A percentile compares a stretch with the other conserved stretches of the same genome.
These are phyloP conservation scores for Croton setiger DNA, from an alignment of 441 rosid genomes.

Conservation along the genomic window DNA sequence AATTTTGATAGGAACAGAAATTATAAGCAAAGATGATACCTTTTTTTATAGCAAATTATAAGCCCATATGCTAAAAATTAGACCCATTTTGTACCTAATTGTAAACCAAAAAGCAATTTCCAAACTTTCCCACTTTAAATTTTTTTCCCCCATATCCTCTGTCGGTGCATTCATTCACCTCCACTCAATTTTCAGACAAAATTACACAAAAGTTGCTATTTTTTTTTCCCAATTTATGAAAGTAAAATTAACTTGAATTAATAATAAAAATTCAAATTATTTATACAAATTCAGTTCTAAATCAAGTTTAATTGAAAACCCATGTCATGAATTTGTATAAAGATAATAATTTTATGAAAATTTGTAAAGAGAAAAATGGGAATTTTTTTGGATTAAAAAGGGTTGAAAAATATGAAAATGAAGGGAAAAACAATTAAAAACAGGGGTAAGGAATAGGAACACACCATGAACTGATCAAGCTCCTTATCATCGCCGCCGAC, in stretches of 20 bases:
- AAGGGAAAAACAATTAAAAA: neutral
- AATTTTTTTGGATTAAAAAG: neutral
- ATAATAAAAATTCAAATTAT: neutral
- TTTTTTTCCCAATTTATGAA: neutral
- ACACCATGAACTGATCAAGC: conserved; percentile 98
- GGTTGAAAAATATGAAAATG: neutral
- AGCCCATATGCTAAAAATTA: neutral
- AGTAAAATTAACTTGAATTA: neutral
- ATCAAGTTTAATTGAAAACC: neutral
- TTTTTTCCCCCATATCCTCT: conserved; percentile 5
- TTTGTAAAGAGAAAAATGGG: neutral
- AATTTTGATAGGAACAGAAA: conserved; percentile 13
- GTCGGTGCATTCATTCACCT: conserved; percentile 26
- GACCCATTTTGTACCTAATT: conserved; percentile 1
- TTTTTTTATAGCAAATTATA: conserved; percentile 8
- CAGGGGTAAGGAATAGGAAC: neutral
- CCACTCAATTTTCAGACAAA: conserved; percentile 8
- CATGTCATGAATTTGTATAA: conserved; percentile 4
- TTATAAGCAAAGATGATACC: conserved; percentile 7
- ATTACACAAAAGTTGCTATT: neutral
- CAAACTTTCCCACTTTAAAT: conserved; percentile 13
- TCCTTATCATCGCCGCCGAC: conserved; percentile 75
- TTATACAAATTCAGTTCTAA: neutral
- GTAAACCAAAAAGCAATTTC: neutral
- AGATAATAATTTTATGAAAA: conserved; percentile 1